Base-by-base conservation (phyloP, 345 rosid genomes). In the Nasturtium officinale region DNA sequence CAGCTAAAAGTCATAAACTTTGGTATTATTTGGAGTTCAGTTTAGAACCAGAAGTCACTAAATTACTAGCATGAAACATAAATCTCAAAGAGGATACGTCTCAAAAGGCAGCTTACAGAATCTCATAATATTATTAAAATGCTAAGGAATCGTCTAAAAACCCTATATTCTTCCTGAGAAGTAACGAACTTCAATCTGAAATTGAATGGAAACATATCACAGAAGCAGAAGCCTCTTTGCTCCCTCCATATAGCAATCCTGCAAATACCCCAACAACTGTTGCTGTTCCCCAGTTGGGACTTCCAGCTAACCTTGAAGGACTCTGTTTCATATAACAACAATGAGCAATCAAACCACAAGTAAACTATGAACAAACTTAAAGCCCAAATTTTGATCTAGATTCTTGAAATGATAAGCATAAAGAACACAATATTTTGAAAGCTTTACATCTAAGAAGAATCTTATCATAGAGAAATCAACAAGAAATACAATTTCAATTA, bases 221-320 rank as follows among this genome's bases (percentile, higher is more conserved):
- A 35, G 97, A 89, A 67, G 96, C 97, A 76, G 93, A 67, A 59
- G 96, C 99, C 75, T 95, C 99, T 83, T 88, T 89, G 88, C 96
- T 87, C 16, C 97, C 99, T 61, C 96, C 99, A 78, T 89, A 91
- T 9, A 95, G 35, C 90, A 91, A 75, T 74, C 99, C 99, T 9
- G 96, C 95, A 76, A 89, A 91, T 32, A 95, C 82, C 56, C 96
- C 97, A 64, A 95, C 62, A 25, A 91, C 87, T 5, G 97, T 88
- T 2, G 97, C 90, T 10, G 96, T 78, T 63, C 96, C 96, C 97
- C 99, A 89, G 69, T 88, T 85, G 17, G 84, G 96, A 35, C 85
- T 87, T 71, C 93, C 97, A 47, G 89, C 83, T 74, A 85, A 52
- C 77, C 87, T 86, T 9, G 59, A 76, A n/a, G 84, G 58, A 53